Percentiles rank a stretch among this genome's conserved stretches.
These are phyloP conservation scores for Cladobotryum protrusum DNA, from an alignment of 2,329 filamentous ascomycete species.

Conservation along the genomic window DNA sequence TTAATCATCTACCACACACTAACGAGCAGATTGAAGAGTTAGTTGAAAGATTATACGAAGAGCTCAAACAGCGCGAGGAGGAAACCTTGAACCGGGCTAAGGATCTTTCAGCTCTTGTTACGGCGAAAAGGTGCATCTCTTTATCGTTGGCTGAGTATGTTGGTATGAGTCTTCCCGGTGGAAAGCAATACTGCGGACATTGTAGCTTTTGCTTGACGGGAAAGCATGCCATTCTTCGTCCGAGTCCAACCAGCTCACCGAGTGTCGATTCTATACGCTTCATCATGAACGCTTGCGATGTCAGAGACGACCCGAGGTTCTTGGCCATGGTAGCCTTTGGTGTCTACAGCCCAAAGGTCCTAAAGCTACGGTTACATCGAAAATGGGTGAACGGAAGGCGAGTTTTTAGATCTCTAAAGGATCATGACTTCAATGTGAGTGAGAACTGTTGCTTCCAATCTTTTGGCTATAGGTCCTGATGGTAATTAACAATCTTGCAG, in stretches of 20 bases:
- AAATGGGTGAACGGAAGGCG: neutral
- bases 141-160: constrained; percentile 49
- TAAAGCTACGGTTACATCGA: constrained; percentile 23
- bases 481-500: too few relatives aligned
- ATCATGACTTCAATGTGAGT: neutral
- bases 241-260: constrained; percentile 18
- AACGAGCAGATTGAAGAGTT: neutral
- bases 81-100: constrained; percentile 32
- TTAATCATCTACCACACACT: neutral
- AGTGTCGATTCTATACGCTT: constrained; percentile 33
- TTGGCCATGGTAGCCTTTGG: constrained; percentile 56
- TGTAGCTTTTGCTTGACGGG: constrained; percentile 36
- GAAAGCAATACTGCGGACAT: constrained; percentile 44
- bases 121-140: constrained; percentile 45
- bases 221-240: neutral
- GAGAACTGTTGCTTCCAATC: neutral
- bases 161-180: constrained; percentile 43
- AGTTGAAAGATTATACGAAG: neutral
- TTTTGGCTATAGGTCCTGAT: neutral
- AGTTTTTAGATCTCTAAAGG: neutral
- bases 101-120: constrained; percentile 48
- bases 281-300: constrained; percentile 38
- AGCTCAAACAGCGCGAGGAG: neutral
- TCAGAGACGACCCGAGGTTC: constrained; percentile 52
- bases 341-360: constrained; percentile 51